Conservation (phyloP, 2,329 filamentous ascomycete species). For the Pseudopyrenochaeta lycopersici region DNA sequence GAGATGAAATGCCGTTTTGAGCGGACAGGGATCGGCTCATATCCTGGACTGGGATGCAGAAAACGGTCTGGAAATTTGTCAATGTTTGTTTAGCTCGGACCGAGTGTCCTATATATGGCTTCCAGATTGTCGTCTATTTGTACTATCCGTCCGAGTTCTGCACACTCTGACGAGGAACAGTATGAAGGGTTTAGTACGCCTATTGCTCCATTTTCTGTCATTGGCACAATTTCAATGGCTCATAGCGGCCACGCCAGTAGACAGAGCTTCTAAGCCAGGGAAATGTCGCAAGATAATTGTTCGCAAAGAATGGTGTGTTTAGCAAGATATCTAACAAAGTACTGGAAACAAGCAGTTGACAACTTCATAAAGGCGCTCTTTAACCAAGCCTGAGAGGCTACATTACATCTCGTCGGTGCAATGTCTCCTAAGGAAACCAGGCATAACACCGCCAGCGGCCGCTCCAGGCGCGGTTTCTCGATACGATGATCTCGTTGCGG, state of each 20-base stretch:
- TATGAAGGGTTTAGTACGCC: not conserved
- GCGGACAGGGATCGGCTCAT: not conserved
- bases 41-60: not conserved
- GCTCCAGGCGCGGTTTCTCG: constrained; percentile 20
- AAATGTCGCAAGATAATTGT: constrained; percentile 3
- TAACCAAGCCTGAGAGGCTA: constrained; percentile 13
- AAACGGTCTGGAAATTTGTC: not conserved
- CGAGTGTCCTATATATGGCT: not conserved
- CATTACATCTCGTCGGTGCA: constrained; percentile 29
- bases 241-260: not conserved
- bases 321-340: no score
- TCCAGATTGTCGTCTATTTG: not conserved
- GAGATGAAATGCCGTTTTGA: not conserved
- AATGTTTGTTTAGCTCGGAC: no score
- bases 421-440: constrained; percentile 20
- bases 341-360: no score
- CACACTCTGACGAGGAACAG: no score
- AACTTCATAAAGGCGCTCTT: constrained; percentile 1
- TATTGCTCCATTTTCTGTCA: not conserved
- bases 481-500: constrained; percentile 30
- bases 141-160: no score
- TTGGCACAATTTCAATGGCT: not conserved
- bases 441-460: constrained; percentile 6
- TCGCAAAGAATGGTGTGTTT: constrained; percentile 4
- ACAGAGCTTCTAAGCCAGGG: not conserved